Evolutionary conservation across 768 basidiomycete species (phyloP), one percentile per base, ranked within the genome.

Genomic region (Termitomyces sp.): DNA sequence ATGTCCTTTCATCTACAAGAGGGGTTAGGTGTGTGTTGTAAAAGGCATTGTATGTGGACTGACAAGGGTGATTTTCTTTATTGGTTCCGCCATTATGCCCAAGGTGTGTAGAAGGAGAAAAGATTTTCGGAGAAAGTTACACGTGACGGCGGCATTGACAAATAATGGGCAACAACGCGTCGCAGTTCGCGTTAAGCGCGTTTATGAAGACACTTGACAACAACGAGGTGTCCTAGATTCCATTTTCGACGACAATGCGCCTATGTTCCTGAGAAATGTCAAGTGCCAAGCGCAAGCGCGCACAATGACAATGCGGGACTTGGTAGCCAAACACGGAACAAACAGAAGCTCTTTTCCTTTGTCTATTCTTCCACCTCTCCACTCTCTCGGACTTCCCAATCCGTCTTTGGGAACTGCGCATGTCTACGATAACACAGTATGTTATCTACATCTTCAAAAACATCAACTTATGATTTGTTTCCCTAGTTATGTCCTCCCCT

Each of bases 1-100:
- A 18, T 91, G 88, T 52, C 92, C 91, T 61, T 86, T 86, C 71
- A 98, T 81, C 95, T 98, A 62, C 22, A 27, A 31, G n/a, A 22
- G 23, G 20, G 27, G 39, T 35, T 15, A 22, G 39, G n/a, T 10
- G 9, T 35, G 3, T 2, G 15, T 5, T 36, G 2, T 15, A 20
- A 10, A 20, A 13, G 13, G n/a, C 22, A 31, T 12, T 50, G 42
- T 33, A 31, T 20, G 5, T 13, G 43, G 1, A 61, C 65, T 64
- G 60, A 77, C 78, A 53, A 79, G 66, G 54, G 69, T 74, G 35
- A 79, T 72, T 64, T 78, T 79, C 29, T 70, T 73, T 48, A 66
- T 64, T 50, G 69, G 10, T 49, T 75, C 73, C 18, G 73, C 61
- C 75, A 76, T 75, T 63, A 52, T 65, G 36, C 29, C 31, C 33